Conservation (phyloP, 495 filamentous ascomycete species). For the Cenococcum geophilum region DNA sequence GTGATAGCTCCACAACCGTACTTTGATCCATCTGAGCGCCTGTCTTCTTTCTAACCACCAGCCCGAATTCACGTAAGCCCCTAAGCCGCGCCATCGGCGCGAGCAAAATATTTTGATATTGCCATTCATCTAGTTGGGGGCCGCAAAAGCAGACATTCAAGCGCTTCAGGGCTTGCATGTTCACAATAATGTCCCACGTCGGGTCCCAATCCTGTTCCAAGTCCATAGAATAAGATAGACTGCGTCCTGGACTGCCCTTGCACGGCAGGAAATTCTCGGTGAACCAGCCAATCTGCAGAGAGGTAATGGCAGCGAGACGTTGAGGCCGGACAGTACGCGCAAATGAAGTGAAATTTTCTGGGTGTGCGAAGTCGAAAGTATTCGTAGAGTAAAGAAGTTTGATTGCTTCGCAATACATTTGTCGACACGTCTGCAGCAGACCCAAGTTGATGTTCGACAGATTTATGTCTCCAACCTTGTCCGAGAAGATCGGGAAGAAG, state of each 20-base stretch:
- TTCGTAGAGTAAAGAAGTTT: slow-evolving; percentile 12
- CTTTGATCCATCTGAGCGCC: neutral
- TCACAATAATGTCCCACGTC: neutral
- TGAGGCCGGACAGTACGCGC: slow-evolving; percentile 1
- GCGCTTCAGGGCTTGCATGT: neutral
- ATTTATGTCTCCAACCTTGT: neutral
- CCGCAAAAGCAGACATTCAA: neutral
- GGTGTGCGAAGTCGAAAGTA: slow-evolving; percentile 11
- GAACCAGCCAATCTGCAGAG: neutral
- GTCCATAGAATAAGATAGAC: neutral
- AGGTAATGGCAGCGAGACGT: slow-evolving; percentile 8
- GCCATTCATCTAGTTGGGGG: neutral
- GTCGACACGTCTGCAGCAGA: slow-evolving; percentile 3
- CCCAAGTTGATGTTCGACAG: neutral
- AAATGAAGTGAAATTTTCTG: slow-evolving; percentile 7
- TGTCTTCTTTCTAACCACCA: neutral
- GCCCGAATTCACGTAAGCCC: neutral
- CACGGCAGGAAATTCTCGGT: neutral
- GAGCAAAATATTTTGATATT: neutral
- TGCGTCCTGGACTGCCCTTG: neutral
- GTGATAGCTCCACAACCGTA: neutral
- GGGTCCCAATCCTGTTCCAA: neutral
- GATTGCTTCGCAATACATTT: slow-evolving; percentile 12
- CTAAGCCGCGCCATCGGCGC: neutral
- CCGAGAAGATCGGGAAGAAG: neutral